phyloP scores from a whole-genome alignment of 192 early-diverging fungal genomes.

The Backusella sp. region DNA sequence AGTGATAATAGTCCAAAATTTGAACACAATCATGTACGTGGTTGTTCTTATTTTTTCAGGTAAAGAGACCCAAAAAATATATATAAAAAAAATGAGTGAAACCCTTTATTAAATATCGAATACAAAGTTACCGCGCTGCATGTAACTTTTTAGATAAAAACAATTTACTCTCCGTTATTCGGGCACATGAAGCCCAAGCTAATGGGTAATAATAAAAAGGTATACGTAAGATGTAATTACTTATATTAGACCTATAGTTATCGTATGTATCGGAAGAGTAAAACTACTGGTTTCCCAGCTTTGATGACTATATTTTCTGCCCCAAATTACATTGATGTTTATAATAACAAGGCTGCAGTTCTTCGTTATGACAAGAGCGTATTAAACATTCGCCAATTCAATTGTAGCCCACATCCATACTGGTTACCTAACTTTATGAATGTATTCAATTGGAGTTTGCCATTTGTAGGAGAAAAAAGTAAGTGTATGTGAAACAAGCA shows the following conservation, averaged over 20 bases:
- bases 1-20: conserved; percentile 85
- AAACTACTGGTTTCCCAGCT: conserved; percentile 90
- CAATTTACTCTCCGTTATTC: conserved; percentile 90
- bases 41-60: conserved; percentile 86
- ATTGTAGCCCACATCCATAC: conserved; percentile 92
- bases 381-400: conserved; percentile 96
- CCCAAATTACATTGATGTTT: conserved; percentile 96
- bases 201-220: conserved; percentile 49
- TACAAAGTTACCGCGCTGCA: conserved; percentile 79
- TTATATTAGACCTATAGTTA: conserved; percentile 37
- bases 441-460: conserved; percentile 96
- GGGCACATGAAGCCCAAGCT: conserved; percentile 99
- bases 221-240: not conserved
- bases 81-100: not conserved
- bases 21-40: conserved; percentile 88
- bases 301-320: conserved; percentile 98
- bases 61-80: not conserved
- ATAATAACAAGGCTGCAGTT: conserved; percentile 98
- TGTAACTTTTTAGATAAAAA: conserved; percentile 93
- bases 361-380: conserved; percentile 98
- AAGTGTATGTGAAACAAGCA: not conserved
- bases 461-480: conserved; percentile 98
- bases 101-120: not conserved
- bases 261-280: conserved; percentile 95
- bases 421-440: conserved; percentile 99